Base-by-base conservation (phyloP, 768 basidiomycete genomes). In the Myochromella boudieri region DNA sequence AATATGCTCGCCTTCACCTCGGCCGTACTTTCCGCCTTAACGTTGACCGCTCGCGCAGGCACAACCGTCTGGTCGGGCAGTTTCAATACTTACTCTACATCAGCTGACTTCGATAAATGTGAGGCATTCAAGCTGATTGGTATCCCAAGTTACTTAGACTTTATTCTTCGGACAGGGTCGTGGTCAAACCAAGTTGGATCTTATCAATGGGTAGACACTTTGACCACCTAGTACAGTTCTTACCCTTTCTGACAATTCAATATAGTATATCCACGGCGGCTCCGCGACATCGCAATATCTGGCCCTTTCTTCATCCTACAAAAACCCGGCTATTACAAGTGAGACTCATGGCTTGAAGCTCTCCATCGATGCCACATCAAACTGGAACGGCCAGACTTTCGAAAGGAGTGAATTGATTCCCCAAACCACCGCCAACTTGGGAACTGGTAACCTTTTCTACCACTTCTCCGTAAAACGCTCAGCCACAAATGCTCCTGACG, bases 341-440 rank as follows among this genome's bases (percentile, higher is more conserved):
- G 81, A 82, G 59, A 65, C 56, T 0, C 65, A 77, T 32, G 81
- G 81, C 22, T 59, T 82, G 7, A 76, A 72, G 57, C 55, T 78
- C 47, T 80, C 80, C 28, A 78, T 84, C 38, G 78, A 80, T 54
- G 63, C 68, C 5, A 76, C 73, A 4, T 68, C 79, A 2, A 74
- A 68, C 25, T 82, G 81, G 80, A 81, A 82, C 56, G 73, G 71
- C 5, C 70, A 78, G 51, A n/a, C n/a, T n/a, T 71, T 78, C 65
- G 70, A 75, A 59, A 56, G 76, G 26, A 66, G 68, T 6, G 73
- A 75, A 50, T 56, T 76, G 20, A 72, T 74, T 59, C 65, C 63
- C 49, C 70, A 68, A 60, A 81, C 79, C 21, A 69, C 67, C 10
- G 61, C 68, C 40, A 83, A 82, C 61, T 64, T 84, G 18, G 80